Evolutionary conservation across 768 basidiomycete species (phyloP).

Genomic region (Hygrophorus russula): DNA sequence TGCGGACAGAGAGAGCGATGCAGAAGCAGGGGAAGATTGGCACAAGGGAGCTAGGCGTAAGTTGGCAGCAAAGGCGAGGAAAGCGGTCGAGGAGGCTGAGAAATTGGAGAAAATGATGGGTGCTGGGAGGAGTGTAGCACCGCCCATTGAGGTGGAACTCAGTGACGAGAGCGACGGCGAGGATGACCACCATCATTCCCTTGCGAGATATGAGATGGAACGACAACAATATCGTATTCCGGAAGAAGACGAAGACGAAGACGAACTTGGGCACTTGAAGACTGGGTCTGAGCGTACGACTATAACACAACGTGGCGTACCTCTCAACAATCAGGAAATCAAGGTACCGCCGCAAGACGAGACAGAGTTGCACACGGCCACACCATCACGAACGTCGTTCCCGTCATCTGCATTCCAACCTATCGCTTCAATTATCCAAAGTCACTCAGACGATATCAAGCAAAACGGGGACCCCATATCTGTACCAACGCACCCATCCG

Average conservation of each 20-base stretch:
- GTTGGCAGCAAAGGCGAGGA: constrained; percentile 59
- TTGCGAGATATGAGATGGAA: constrained; percentile 23
- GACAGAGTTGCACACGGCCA: constrained; percentile 24
- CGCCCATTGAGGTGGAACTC: constrained; percentile 65
- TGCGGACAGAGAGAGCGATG: constrained; percentile 30
- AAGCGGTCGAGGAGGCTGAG: constrained; percentile 47
- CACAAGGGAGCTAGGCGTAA: constrained; percentile 54
- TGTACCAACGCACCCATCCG: not conserved
- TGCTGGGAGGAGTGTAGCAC: constrained; percentile 21
- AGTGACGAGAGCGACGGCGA: constrained; percentile 77
- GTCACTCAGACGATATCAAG: not conserved
- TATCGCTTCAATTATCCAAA: constrained; percentile 5
- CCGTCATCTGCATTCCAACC: constrained; percentile 15
- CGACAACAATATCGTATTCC: constrained; percentile 50
- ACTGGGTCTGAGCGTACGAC: constrained; percentile 11
- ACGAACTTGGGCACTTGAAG: constrained; percentile 13
- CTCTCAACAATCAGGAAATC: constrained; percentile 8
- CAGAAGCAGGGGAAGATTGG: constrained; percentile 37
- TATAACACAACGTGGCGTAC: constrained; percentile 12
- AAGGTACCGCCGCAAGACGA: constrained; percentile 20
- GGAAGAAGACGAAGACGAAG: constrained; percentile 60
- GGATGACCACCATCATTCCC: constrained; percentile 32
- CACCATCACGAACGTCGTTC: constrained; percentile 21
- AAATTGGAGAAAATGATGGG: constrained; percentile 31
- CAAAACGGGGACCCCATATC: not conserved